phyloP scores from a whole-genome alignment of 495 filamentous ascomycete species.

The Aspergillus cavernicola region DNA sequence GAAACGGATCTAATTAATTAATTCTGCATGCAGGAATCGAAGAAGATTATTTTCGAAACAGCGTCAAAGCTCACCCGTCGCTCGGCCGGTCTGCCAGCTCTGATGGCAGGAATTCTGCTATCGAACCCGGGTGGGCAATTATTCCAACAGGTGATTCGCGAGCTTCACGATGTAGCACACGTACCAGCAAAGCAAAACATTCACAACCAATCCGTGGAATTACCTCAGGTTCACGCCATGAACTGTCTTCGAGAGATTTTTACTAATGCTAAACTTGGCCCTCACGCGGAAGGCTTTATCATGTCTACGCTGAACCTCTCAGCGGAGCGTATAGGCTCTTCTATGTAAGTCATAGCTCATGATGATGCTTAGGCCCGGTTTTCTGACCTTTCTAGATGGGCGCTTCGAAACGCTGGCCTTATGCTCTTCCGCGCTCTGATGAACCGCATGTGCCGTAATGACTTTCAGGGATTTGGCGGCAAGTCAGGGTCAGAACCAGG shows the following conservation, averaged over 20 bases:
- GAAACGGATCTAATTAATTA: neutral
- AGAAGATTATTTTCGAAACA: slow-evolving; percentile 62
- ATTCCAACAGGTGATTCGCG: slow-evolving; percentile 47
- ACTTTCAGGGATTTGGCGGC: slow-evolving; percentile 39
- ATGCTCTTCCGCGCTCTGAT: slow-evolving; percentile 83
- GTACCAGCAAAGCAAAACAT: slow-evolving; percentile 45
- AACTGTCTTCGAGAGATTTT: slow-evolving; percentile 90
- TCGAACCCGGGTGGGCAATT: slow-evolving; percentile 37
- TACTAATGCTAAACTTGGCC: slow-evolving; percentile 66
- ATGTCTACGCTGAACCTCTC: slow-evolving; percentile 71
- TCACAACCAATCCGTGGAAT: slow-evolving; percentile 47
- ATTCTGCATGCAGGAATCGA: slow-evolving; percentile 45
- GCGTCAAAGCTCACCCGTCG: slow-evolving; percentile 77
- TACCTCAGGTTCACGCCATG: slow-evolving; percentile 90
- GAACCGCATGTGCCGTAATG: slow-evolving; percentile 55
- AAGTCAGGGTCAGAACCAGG: slow-evolving; percentile 41
- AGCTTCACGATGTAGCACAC: slow-evolving; percentile 56
- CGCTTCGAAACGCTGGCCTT: slow-evolving; percentile 86
- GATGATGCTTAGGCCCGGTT: neutral
- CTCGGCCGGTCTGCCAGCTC: slow-evolving; percentile 84
- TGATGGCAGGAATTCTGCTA: slow-evolving; percentile 71
- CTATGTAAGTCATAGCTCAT: slow-evolving; percentile 46
- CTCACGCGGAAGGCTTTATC: slow-evolving; percentile 61
- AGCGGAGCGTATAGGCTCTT: slow-evolving; percentile 60
- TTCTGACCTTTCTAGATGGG: slow-evolving; percentile 59